These are phyloP conservation scores for Colletotrichum karsti DNA, from an alignment of 2,329 filamentous ascomycete genomes.

Conservation along the genomic window DNA sequence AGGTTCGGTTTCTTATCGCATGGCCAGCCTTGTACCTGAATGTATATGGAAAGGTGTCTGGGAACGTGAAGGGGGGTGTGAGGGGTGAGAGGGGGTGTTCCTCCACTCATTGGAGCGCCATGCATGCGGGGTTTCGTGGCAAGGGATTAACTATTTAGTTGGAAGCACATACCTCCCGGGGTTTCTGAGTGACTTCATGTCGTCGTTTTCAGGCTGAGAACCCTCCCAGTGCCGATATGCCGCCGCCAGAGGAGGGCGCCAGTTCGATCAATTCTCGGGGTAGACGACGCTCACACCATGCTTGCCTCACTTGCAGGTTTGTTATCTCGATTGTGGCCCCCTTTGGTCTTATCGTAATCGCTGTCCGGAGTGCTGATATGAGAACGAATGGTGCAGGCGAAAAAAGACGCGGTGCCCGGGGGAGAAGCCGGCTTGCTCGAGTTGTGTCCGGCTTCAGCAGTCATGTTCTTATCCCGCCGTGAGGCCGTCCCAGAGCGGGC, in stretches of 20 bases:
- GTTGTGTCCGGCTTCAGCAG: slow-evolving; percentile 57
- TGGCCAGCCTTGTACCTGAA: background rate
- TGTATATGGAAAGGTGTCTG: background rate
- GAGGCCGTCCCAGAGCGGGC: slow-evolving; percentile 47
- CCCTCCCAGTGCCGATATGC: slow-evolving; percentile 35
- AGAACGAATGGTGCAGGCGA: slow-evolving; percentile 40
- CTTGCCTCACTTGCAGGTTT: slow-evolving; percentile 58
- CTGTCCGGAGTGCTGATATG: background rate
- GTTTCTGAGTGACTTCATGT: slow-evolving; percentile 1
- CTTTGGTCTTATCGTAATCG: background rate
- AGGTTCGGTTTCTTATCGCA: slow-evolving; percentile 14
- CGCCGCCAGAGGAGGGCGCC: slow-evolving; percentile 39
- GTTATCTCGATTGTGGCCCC: slow-evolving; percentile 20
- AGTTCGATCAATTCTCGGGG: slow-evolving; percentile 37
- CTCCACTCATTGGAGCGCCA: slow-evolving; percentile 7
- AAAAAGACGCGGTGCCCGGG: slow-evolving; percentile 62
- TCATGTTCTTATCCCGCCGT: slow-evolving; percentile 53
- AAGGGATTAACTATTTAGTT: slow-evolving; percentile 14
- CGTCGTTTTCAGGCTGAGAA: slow-evolving; percentile 17
- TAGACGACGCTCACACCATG: slow-evolving; percentile 49
- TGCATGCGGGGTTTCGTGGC: slow-evolving; percentile 18
- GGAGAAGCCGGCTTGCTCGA: slow-evolving; percentile 60
- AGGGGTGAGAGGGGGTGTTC: background rate
- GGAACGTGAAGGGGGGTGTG: background rate
- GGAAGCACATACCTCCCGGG: slow-evolving; percentile 8